These are phyloP conservation scores for Fusarium agapanthi DNA, from an alignment of 2,329 filamentous ascomycete species.

Conservation along the genomic window DNA sequence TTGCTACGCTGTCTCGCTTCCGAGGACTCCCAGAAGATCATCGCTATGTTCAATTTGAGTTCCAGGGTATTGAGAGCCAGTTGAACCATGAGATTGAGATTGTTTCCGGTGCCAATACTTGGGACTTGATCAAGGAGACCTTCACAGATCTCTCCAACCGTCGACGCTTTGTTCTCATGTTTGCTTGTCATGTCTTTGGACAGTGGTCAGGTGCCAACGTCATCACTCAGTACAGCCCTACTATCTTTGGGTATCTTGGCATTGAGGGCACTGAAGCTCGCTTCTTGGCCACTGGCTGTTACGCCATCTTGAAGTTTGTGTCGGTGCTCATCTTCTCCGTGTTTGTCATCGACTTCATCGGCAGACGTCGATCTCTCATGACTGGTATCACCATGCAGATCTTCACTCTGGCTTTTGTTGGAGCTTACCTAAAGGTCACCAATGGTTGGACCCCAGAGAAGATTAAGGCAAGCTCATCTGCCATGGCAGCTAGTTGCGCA, in stretches of 20 bases:
- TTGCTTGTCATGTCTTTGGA: conserved; percentile 40
- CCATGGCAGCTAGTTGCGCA: conserved; percentile 47
- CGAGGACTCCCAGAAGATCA: conserved; percentile 41
- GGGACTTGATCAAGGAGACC: conserved; percentile 48
- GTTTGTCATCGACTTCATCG: conserved; percentile 45
- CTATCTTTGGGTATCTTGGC: conserved; percentile 43
- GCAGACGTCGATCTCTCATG: conserved; percentile 46
- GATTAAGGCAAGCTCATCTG: conserved; percentile 24
- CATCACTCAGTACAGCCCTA: conserved; percentile 44
- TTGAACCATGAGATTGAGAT: conserved; percentile 48
- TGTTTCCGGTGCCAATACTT: conserved; percentile 42
- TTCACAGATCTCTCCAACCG: conserved; percentile 41
- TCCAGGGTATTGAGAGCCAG: conserved; percentile 43
- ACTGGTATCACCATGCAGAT: conserved; percentile 47
- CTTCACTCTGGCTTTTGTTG: conserved; percentile 43
- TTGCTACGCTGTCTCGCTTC: conserved; percentile 33
- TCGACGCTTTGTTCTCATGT: conserved; percentile 45
- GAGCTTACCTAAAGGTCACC: conserved; percentile 43
- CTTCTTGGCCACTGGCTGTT: conserved; percentile 40
- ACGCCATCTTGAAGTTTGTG: conserved; percentile 43
- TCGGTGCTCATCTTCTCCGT: conserved; percentile 41
- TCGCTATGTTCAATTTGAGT: conserved; percentile 40
- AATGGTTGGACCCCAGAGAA: conserved; percentile 33
- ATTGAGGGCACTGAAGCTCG: conserved; percentile 36
- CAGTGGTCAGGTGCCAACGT: conserved; percentile 45